Evolutionary conservation across 345 rosid species (phyloP).

Genomic region (Psidium friedrichsthalianum): DNA sequence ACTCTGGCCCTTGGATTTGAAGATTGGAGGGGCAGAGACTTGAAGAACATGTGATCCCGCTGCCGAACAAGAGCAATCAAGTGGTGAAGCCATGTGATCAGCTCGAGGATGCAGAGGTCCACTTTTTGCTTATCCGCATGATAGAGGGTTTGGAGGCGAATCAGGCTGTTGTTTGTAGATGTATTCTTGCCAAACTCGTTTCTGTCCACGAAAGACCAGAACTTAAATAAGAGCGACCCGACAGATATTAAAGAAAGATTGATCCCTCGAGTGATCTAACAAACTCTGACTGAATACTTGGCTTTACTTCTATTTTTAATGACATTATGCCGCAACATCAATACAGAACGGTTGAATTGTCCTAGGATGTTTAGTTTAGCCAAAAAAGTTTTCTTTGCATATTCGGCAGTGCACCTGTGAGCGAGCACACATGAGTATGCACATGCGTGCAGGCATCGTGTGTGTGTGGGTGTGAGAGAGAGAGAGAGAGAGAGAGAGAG

Average conservation of each 20-base stretch:
- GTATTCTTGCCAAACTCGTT: conserved; percentile 14
- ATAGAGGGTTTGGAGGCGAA: conserved; percentile 72
- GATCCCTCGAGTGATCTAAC: background rate
- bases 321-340: background rate
- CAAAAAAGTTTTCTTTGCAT: background rate
- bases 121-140: conserved; percentile 62
- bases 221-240: background rate
- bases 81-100: conserved; percentile 69
- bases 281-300: background rate
- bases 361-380: background rate
- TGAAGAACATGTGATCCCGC: conserved; percentile 26
- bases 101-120: conserved; percentile 59
- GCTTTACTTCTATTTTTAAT: background rate
- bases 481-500: background rate
- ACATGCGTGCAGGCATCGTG: too few species aligned
- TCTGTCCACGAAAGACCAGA: conserved; percentile 8
- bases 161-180: conserved; percentile 18
- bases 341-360: background rate
- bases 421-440: background rate
- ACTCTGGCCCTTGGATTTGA: conserved; percentile 14
- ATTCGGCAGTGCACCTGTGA: background rate
- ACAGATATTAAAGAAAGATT: background rate
- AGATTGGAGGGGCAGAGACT: conserved; percentile 19
- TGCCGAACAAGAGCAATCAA: conserved; percentile 40
- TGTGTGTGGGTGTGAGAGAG: background rate